Evolutionary conservation across 2,329 filamentous ascomycete species (phyloP).

Genomic region (Fusarium burgessii): DNA sequence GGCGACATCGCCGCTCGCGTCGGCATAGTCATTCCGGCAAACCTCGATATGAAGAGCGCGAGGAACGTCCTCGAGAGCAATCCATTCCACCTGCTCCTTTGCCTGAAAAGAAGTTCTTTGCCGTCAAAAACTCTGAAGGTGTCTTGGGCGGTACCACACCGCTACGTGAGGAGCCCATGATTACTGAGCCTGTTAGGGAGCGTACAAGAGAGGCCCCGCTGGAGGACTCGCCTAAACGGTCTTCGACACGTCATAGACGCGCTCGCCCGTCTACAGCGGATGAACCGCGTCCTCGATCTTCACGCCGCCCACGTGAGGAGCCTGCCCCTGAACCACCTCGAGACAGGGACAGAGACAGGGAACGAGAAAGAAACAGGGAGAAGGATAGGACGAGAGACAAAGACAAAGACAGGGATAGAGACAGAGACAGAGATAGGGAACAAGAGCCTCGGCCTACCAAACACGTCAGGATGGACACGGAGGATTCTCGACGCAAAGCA

Average conservation of each 20-base stretch:
- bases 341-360: constrained; percentile 25
- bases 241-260: constrained; percentile 35
- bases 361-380: constrained; percentile 19
- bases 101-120: constrained; percentile 57
- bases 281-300: constrained; percentile 37
- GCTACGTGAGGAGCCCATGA: constrained; percentile 39
- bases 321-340: constrained; percentile 29
- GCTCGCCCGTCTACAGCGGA: constrained; percentile 36
- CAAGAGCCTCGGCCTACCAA: constrained; percentile 33
- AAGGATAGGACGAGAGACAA: constrained; percentile 20
- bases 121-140: constrained; percentile 55
- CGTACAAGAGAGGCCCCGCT: constrained; percentile 40
- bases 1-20: constrained; percentile 55
- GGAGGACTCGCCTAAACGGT: constrained; percentile 50
- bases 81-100: constrained; percentile 30
- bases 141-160: constrained; percentile 45
- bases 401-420: constrained; percentile 8
- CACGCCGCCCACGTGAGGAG: constrained; percentile 40
- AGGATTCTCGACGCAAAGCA: constrained; percentile 52
- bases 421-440: constrained; percentile 12
- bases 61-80: constrained; percentile 46
- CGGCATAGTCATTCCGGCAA: constrained; percentile 57
- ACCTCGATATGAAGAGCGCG: constrained; percentile 47
- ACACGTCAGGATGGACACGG: constrained; percentile 48
- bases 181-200: constrained; percentile 38